phyloP scores from a whole-genome alignment of 2,329 filamentous ascomycete species.

The Endothia cerciana region DNA sequence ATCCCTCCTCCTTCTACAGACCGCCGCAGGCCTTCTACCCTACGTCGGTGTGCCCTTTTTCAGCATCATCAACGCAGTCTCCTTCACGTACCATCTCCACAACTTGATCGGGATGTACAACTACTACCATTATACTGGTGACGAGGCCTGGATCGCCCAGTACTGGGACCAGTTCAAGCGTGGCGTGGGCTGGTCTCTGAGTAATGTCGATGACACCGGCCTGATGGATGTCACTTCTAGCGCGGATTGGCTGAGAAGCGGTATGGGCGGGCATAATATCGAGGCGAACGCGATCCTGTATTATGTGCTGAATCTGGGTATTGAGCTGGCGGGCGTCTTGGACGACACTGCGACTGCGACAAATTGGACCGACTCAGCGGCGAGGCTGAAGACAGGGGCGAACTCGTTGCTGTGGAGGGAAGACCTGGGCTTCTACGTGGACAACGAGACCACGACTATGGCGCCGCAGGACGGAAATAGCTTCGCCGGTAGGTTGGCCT shows the following conservation, averaged over 20 bases:
- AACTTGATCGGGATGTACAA: constrained; percentile 62
- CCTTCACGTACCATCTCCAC: constrained; percentile 62
- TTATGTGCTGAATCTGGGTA: constrained; percentile 52
- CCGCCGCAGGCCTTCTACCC: constrained; percentile 42
- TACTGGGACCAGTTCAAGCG: constrained; percentile 54
- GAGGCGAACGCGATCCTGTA: constrained; percentile 58
- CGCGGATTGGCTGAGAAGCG: constrained; percentile 56
- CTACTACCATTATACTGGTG: constrained; percentile 59
- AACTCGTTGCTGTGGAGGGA: constrained; percentile 25
- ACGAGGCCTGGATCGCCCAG: constrained; percentile 49
- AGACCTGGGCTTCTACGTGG: constrained; percentile 30
- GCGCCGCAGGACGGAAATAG: constrained; percentile 32
- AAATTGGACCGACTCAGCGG: constrained; percentile 17
- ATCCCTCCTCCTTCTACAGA: constrained; percentile 51
- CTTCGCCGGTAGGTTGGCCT: constrained; percentile 23
- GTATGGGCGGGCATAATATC: constrained; percentile 54
- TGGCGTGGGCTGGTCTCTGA: constrained; percentile 48
- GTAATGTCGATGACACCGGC: constrained; percentile 42
- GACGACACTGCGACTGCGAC: constrained; percentile 36
- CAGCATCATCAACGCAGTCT: constrained; percentile 31
- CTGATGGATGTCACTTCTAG: constrained; percentile 53
- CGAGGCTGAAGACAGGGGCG: constrained; percentile 20
- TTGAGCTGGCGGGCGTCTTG: constrained; percentile 50
- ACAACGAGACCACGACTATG: constrained; percentile 30
- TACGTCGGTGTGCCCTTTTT: constrained; percentile 53